Evolutionary conservation across 1,139 yeast species (phyloP), one percentile per base, ranked within the genome.

Genomic region (Blastobotrys aristatus): DNA sequence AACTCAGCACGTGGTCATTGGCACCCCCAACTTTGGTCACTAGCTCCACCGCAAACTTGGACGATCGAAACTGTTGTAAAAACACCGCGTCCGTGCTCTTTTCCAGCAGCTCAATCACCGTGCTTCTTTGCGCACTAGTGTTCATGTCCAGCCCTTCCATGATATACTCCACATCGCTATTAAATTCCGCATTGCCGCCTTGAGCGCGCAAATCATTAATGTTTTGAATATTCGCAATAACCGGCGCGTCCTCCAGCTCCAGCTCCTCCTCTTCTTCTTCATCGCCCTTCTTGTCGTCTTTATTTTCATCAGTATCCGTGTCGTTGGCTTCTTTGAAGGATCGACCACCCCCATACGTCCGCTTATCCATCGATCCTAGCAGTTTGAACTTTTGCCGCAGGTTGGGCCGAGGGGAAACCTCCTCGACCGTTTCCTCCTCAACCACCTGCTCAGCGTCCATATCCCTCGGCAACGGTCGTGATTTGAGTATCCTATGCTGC

Each of bases 161-260:
- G 14, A 69, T 51, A 44, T 68, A 69, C 43, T 60, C 66, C 41
- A 67, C 53, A 24, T 70, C 73, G 43, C 68, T 69, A 1, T 53
- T 44, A 34, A 59, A 61, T 35, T 66, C 64, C 2, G 67, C 57
- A 44, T 61, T 64, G n/a, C 57, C 60, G 1, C 74, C 74, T 39
- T 66, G 65, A 16, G 66, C 67, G n/a, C 70, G 59, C n/a, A 70
- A 56, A 21, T 67, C 69, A 18, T 65, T 61, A 30, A 61, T 54
- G 18, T 59, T 58, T 35, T 56, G 56, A 26, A 58, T 38, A 18
- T 37, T 44, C 2, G 24, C 24, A 27, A 41, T 46, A 6, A 33
- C 35, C 21, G 26, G 34, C 20, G 32, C 29, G 2, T 33, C 40
- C 4, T 20, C 26, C 24, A 13, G 8, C 17, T 34, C 40, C 18